These are phyloP conservation scores for Aspergillus conjunctus DNA, from an alignment of 495 filamentous ascomycete species.

Conservation along the genomic window DNA sequence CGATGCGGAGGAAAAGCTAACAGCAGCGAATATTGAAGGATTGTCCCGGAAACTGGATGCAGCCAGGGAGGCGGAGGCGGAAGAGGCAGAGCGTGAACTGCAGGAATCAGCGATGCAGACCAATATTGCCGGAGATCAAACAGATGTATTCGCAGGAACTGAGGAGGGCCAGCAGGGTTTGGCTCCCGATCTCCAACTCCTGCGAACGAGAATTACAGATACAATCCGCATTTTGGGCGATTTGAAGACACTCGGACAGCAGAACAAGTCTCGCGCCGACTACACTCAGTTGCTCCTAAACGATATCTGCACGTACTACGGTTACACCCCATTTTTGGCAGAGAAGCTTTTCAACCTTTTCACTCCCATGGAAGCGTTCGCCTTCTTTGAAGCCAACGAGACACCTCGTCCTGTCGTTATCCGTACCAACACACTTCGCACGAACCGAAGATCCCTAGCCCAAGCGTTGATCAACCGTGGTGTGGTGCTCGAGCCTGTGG, in stretches of 20 bases:
- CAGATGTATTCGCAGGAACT: conserved; percentile 66
- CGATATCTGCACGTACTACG: conserved; percentile 93
- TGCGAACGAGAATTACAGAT: conserved; percentile 89
- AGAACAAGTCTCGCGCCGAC: conserved; percentile 78
- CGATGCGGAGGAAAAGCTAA: conserved; percentile 87
- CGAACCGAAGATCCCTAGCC: conserved; percentile 87
- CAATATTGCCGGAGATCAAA: conserved; percentile 84
- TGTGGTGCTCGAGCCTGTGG: conserved; percentile 92
- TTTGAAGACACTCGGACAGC: conserved; percentile 75
- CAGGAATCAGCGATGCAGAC: conserved; percentile 90
- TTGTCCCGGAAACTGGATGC: conserved; percentile 79
- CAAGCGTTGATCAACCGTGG: conserved; percentile 96
- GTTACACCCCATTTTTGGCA: conserved; percentile 80
- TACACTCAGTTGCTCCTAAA: conserved; percentile 84
- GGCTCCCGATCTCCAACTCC: conserved; percentile 85
- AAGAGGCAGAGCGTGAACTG: conserved; percentile 65
- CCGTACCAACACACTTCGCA: conserved; percentile 93
- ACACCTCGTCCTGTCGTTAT: conserved; percentile 82
- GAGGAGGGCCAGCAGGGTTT: conserved; percentile 59
- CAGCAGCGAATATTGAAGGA: conserved; percentile 94
- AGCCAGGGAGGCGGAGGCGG: conserved; percentile 66
- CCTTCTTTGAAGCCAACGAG: conserved; percentile 99
- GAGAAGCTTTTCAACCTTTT: conserved; percentile 91
- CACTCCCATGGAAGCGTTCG: conserved; percentile 89
- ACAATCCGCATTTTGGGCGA: conserved; percentile 89